Evolutionary conservation across 1,284 basidiomycete species (phyloP).

Genomic region (Sporisorium graminicola): DNA sequence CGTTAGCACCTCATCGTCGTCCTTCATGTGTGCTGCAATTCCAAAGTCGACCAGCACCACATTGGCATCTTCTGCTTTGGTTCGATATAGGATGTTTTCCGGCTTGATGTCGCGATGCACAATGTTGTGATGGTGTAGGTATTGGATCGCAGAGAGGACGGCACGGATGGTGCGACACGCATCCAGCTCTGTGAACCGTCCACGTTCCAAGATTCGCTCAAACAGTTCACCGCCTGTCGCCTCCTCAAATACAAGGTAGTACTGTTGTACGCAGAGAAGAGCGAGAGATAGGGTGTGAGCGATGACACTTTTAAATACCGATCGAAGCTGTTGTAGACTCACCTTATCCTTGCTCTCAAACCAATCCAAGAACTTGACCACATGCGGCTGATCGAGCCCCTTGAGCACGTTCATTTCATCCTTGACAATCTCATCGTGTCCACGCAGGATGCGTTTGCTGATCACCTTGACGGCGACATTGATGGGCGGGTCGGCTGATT

Average conservation of each 20-base stretch:
- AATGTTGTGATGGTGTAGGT: constrained; percentile 67
- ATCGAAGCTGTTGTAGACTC: neutral
- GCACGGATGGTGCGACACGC: constrained; percentile 65
- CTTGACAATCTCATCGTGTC: constrained; percentile 66
- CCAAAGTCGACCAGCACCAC: constrained; percentile 82
- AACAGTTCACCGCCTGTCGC: constrained; percentile 71
- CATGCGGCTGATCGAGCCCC: constrained; percentile 64
- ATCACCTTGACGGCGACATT: constrained; percentile 68
- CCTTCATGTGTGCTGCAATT: constrained; percentile 72
- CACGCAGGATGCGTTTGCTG: constrained; percentile 64
- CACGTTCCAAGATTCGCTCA: constrained; percentile 66
- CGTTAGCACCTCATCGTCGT: constrained; percentile 80
- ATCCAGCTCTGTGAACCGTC: constrained; percentile 69
- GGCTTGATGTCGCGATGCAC: constrained; percentile 71
- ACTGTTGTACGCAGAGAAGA: constrained; percentile 35
- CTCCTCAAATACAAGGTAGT: constrained; percentile 71
- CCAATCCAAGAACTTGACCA: constrained; percentile 74
- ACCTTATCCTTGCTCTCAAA: constrained; percentile 65
- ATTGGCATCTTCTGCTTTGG: constrained; percentile 75
- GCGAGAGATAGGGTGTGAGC: neutral
- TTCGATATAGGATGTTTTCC: constrained; percentile 93
- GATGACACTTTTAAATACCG: neutral
- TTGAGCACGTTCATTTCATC: constrained; percentile 68
- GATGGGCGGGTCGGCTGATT: constrained; percentile 59
- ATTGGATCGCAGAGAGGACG: constrained; percentile 63